These are phyloP conservation scores for Nemophila menziesii DNA, from an alignment of 257 asterid genomes.

Conservation along the genomic window DNA sequence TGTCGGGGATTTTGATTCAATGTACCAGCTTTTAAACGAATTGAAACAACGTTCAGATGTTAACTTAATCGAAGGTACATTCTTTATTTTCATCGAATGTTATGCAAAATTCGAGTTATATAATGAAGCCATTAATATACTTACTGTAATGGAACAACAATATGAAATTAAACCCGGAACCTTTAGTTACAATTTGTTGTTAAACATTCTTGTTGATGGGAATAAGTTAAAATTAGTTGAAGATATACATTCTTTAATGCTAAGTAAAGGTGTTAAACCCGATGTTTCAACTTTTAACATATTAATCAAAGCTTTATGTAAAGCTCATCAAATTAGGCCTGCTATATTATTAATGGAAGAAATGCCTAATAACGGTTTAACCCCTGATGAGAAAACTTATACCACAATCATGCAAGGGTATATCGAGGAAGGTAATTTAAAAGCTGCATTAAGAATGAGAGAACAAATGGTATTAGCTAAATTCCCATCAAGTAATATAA, in stretches of 20 bases:
- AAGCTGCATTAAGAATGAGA: constrained; percentile 65
- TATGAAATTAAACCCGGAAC: constrained; percentile 49
- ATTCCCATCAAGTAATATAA: constrained; percentile 46
- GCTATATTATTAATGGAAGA: constrained; percentile 93
- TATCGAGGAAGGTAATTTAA: constrained; percentile 70
- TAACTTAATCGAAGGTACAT: constrained; percentile 39
- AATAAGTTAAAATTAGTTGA: constrained; percentile 68
- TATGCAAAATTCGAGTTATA: constrained; percentile 54
- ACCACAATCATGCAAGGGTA: constrained; percentile 87
- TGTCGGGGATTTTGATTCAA: constrained; percentile 51
- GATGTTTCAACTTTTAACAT: constrained; percentile 79
- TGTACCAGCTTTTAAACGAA: constrained; percentile 42
- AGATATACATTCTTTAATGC: constrained; percentile 62
- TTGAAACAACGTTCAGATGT: constrained; percentile 42
- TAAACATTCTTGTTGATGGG: constrained; percentile 84
- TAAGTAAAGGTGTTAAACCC: constrained; percentile 33
- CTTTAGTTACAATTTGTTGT: constrained; percentile 44
- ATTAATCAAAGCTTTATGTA: constrained; percentile 80
- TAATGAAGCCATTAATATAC: constrained; percentile 57
- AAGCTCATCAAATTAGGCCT: constrained; percentile 83
- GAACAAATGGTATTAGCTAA: constrained; percentile 65
- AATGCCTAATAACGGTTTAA: constrained; percentile 53
- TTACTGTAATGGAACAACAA: constrained; percentile 56
- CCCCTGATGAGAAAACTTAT: constrained; percentile 79
- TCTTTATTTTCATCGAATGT: constrained; percentile 52